Conservation (phyloP, 371 early-diverging fungal genomes). For the Actinomucor elegans region DNA sequence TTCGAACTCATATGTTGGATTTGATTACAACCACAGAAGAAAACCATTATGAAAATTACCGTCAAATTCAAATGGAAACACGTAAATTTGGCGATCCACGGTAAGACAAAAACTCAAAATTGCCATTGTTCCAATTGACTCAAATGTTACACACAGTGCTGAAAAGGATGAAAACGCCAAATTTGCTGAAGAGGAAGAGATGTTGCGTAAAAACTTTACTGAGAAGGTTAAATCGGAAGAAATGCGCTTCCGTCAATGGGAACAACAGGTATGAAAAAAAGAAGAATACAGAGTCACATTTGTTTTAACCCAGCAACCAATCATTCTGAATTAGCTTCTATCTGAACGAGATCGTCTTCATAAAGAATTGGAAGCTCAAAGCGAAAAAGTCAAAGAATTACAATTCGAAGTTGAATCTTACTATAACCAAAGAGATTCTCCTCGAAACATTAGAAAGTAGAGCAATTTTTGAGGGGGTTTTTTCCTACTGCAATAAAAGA, state of each 20-base stretch:
- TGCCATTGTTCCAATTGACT: constrained; percentile 11
- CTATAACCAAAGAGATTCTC: constrained; percentile 40
- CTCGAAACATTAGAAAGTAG: constrained; percentile 33
- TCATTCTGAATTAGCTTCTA: constrained; percentile 78
- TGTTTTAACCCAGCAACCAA: no score
- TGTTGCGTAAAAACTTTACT: constrained; percentile 86
- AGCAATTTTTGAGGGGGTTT: no score
- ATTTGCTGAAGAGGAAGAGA: constrained; percentile 93
- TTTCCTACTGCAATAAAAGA: no score
- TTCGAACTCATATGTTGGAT: constrained; percentile 94
- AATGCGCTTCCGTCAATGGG: constrained; percentile 94
- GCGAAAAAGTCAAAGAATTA: constrained; percentile 83
- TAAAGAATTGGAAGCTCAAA: constrained; percentile 93
- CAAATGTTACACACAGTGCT: constrained; percentile 50
- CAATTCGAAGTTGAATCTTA: constrained; percentile 77
- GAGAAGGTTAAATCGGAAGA: constrained; percentile 95
- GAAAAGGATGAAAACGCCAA: constrained; percentile 82
- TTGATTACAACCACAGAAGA: constrained; percentile 90
- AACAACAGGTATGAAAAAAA: constrained; percentile 80
- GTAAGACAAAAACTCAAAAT: constrained; percentile 25
- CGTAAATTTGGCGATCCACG: constrained; percentile 80
- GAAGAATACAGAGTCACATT: no score
- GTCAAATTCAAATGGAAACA: constrained; percentile 80
- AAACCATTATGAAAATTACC: constrained; percentile 89
- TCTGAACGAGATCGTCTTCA: constrained; percentile 95